phyloP scores from a whole-genome alignment of 2,329 filamentous ascomycete species.

The Penicillium digitatum region DNA sequence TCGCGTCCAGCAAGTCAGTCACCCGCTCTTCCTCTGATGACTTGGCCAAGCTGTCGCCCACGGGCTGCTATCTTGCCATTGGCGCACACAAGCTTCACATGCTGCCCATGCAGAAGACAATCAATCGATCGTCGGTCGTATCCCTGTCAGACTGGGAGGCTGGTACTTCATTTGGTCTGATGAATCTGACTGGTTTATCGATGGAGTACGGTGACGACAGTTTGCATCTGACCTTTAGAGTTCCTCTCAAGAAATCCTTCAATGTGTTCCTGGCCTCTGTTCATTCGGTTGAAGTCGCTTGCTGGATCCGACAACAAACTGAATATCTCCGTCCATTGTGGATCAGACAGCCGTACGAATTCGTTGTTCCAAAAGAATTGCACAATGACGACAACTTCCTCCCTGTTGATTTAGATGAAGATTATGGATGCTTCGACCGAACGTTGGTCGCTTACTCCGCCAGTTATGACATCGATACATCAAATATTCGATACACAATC shows the following conservation, averaged over 20 bases:
- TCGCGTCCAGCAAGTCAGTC: constrained; percentile 54
- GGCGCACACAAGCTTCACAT: constrained; percentile 67
- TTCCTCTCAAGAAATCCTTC: constrained; percentile 54
- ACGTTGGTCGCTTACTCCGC: constrained; percentile 67
- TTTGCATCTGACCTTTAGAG: constrained; percentile 61
- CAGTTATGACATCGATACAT: constrained; percentile 64
- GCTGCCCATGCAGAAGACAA: constrained; percentile 59
- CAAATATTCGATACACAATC: constrained; percentile 62
- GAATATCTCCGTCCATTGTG: constrained; percentile 64
- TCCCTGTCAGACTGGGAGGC: constrained; percentile 51
- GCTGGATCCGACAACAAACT: constrained; percentile 58
- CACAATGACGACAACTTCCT: constrained; percentile 49
- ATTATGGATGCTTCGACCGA: constrained; percentile 62
- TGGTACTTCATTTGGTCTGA: constrained; percentile 58
- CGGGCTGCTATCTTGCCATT: constrained; percentile 64
- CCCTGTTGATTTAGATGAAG: constrained; percentile 50
- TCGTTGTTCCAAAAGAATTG: constrained; percentile 56
- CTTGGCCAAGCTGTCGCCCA: constrained; percentile 60
- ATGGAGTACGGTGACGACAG: constrained; percentile 62
- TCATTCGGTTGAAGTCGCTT: constrained; percentile 61
- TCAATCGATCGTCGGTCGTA: constrained; percentile 52
- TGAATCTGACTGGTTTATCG: constrained; percentile 57
- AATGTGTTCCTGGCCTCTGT: constrained; percentile 61
- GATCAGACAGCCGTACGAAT: constrained; percentile 59
- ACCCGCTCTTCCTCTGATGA: constrained; percentile 62